A percentile compares a stretch with the other conserved stretches of the same genome.
Conservation (phyloP, 805 yeast species). For the Candida michaelii region DNA sequence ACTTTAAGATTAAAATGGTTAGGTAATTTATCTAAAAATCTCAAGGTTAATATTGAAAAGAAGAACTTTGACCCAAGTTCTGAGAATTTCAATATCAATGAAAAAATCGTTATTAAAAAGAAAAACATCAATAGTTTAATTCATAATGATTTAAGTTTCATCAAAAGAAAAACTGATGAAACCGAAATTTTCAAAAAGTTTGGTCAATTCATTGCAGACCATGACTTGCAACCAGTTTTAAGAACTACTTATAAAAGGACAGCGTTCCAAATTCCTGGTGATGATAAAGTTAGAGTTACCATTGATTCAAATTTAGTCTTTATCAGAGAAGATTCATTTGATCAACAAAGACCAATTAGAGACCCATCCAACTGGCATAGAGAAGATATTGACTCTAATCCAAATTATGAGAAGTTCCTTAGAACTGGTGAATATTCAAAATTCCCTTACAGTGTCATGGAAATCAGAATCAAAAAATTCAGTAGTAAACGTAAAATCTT, state of each 20-base stretch:
- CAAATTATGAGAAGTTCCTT: slow-evolving; percentile 67
- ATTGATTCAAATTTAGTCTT: slow-evolving; percentile 87
- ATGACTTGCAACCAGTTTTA: slow-evolving; percentile 78
- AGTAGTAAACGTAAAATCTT: slow-evolving; percentile 46
- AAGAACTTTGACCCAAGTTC: slow-evolving; percentile 60
- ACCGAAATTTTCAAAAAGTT: slow-evolving; percentile 48
- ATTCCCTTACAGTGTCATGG: slow-evolving; percentile 88
- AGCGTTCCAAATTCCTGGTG: slow-evolving; percentile 98
- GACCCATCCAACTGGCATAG: slow-evolving; percentile 91
- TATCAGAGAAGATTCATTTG: slow-evolving; percentile 89
- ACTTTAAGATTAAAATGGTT: slow-evolving; percentile 89
- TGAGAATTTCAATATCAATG: slow-evolving; percentile 56
- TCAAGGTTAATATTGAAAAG: slow-evolving; percentile 80
- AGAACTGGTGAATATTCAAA: slow-evolving; percentile 83
- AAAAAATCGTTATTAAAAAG: slow-evolving; percentile 70
- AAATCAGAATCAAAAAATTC: slow-evolving; percentile 57
- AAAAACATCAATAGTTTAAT: slow-evolving; percentile 78
- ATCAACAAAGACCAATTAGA: slow-evolving; percentile 81
- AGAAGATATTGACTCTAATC: slow-evolving; percentile 78
- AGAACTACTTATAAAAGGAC: slow-evolving; percentile 87
- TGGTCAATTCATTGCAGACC: slow-evolving; percentile 57
- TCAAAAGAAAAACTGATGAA: slow-evolving; percentile 63
- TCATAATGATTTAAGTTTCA: slow-evolving; percentile 45
- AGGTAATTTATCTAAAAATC: slow-evolving; percentile 73
- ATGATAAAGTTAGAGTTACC: slow-evolving; percentile 84